These are phyloP conservation scores for button mushroom (Agaricus bisporus) DNA, from an alignment of 768 basidiomycete genomes.

Conservation along the genomic window DNA sequence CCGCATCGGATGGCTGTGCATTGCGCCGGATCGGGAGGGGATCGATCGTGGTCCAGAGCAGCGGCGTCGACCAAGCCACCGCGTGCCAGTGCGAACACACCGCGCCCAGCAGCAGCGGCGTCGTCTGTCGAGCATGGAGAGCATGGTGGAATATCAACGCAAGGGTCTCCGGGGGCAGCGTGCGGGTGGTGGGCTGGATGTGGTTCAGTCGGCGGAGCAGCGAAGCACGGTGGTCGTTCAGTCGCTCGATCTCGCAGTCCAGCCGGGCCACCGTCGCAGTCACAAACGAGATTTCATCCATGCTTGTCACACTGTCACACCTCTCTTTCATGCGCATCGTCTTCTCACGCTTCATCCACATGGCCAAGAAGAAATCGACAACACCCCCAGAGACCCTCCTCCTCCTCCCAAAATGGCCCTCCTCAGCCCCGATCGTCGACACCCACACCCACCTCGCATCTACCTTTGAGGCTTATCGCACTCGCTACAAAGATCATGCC, in stretches of 20 bases:
- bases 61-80: background rate
- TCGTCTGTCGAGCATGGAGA: no score
- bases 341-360: constrained; percentile 10
- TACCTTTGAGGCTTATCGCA: constrained; percentile 59
- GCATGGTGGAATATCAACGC: constrained; percentile 3
- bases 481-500: constrained; percentile 50
- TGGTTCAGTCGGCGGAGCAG: constrained; percentile 7
- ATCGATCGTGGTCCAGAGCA: background rate
- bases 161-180: constrained; percentile 6
- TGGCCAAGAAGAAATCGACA: constrained; percentile 34
- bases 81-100: constrained; percentile 4
- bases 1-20: background rate
- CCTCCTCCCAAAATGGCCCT: constrained; percentile 30
- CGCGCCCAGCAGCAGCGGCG: background rate
- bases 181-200: background rate
- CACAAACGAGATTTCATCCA: constrained; percentile 1
- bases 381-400: constrained; percentile 31
- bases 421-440: constrained; percentile 52
- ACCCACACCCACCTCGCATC: constrained; percentile 83
- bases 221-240: background rate
- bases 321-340: no score
- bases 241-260: background rate
- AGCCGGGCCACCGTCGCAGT: constrained; percentile 3
- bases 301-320: background rate
- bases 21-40: constrained; percentile 1